Conservation (phyloP, 257 asterid genomes). For the Pogostemon cablin region DNA sequence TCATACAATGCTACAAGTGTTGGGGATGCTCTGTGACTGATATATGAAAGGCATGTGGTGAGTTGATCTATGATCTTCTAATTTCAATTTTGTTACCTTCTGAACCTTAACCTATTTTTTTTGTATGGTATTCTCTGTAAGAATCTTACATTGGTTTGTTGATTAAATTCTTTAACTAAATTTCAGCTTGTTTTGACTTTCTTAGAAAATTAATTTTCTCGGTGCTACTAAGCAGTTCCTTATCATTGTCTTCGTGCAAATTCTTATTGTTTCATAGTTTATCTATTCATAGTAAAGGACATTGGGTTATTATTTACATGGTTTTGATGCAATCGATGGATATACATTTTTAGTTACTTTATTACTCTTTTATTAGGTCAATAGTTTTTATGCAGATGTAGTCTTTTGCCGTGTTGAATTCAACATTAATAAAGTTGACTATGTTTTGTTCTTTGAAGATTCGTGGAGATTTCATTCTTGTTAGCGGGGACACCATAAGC, state of each 20-base stretch:
- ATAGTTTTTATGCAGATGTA: background rate
- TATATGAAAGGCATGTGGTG: conserved; percentile 90
- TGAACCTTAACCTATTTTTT: background rate
- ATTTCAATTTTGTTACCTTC: conserved; percentile 1
- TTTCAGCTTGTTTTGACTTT: background rate
- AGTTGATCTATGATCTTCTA: conserved; percentile 29
- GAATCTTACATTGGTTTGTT: background rate
- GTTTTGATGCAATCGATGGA: conserved; percentile 25
- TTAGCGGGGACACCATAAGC: conserved; percentile 95
- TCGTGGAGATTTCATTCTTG: conserved; percentile 89
- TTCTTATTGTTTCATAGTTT: background rate
- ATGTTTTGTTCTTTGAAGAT: conserved; percentile 55
- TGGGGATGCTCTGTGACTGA: conserved; percentile 90
- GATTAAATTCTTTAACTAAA: background rate
- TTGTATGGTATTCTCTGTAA: background rate
- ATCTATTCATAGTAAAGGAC: background rate
- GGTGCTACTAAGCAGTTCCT: background rate
- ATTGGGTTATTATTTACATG: background rate
- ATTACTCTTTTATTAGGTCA: conserved; percentile 9
- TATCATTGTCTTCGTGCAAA: background rate
- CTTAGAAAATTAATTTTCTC: background rate
- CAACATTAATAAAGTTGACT: conserved; percentile 25
- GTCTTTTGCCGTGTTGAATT: conserved; percentile 20
- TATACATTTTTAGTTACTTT: conserved; percentile 1
- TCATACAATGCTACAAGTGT: conserved; percentile 84